Evolutionary conservation across 139 green algal species (phyloP), one percentile per base, ranked within the genome.

Genomic region (Haematococcus sp.): DNA sequence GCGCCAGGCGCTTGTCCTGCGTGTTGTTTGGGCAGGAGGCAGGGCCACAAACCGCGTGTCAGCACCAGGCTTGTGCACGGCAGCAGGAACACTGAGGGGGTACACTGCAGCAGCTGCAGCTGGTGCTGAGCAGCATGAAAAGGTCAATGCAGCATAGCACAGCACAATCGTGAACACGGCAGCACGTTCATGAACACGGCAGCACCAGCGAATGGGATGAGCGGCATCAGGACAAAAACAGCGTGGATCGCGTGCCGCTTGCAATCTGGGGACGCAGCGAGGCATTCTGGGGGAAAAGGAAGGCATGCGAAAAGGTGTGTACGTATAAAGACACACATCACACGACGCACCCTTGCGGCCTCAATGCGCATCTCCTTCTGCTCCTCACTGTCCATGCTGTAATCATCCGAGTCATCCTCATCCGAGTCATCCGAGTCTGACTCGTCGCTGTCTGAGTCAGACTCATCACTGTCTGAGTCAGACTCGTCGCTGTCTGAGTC

Each of bases 331-430:
- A n/a, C n/a, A n/a, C n/a, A n/a, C n/a, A n/a, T n/a, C n/a, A n/a
- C n/a, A n/a, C n/a, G n/a, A 54, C 78, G 44, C 52, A 85, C 83
- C 81, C 73, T 84, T 20, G 85, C 85, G 30, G 79, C 87, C 30
- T 85, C 82, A 31, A 94, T 84, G 17, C 87, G 67, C 13, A 43
- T 60, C 80, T 93, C 85, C 32, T 77, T 78, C 52, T 80, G 79
- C 5, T 94, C 90, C 33, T 93, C 89, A 59, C 73, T 90, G 74
- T 97, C 90, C 25, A 81, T 59, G 31, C n/a, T 66, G 28, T 76
- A 31, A 33, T 78, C 64, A 23, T 75, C 69, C 40, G 40, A 49
- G 13, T 72, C 58, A 63, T 88, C 79, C 3, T 87, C 83, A 4
- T 85, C 73, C n/a, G 25, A 59, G 51, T 72, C 35, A 4, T 88